Conservation (phyloP, 176 grass and related monocot species). For the Aechmea fasciata region DNA sequence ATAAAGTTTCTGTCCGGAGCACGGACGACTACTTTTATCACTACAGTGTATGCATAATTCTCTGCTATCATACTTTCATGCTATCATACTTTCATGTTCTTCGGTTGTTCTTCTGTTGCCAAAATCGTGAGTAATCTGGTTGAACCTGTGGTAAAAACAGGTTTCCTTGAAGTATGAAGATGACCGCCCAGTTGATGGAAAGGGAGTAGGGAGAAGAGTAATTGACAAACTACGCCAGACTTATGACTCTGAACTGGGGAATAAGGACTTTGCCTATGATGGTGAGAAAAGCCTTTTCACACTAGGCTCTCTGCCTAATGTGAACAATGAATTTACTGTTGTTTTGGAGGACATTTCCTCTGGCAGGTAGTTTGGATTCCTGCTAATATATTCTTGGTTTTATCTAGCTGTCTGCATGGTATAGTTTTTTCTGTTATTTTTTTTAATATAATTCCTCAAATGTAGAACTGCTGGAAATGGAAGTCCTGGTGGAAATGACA, state of each 20-base stretch:
- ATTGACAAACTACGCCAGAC: constrained; percentile 76
- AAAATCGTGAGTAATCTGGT: not conserved
- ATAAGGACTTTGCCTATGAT: constrained; percentile 90
- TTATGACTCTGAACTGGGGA: constrained; percentile 42
- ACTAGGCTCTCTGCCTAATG: constrained; percentile 57
- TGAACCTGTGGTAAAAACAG: constrained; percentile 16
- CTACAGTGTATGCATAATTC: constrained; percentile 41
- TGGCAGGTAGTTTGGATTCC: constrained; percentile 36
- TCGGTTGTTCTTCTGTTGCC: not conserved
- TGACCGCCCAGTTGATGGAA: constrained; percentile 68
- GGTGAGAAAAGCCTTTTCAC: constrained; percentile 86
- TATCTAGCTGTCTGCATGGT: not conserved
- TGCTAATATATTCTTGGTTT: not conserved
- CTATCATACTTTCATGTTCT: not conserved
- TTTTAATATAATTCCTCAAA: not conserved
- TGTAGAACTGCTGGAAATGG: constrained; percentile 49
- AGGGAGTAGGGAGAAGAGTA: constrained; percentile 54
- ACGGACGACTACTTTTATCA: constrained; percentile 53
- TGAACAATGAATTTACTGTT: constrained; percentile 62
- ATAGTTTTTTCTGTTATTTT: not conserved
- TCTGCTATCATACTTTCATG: not conserved
- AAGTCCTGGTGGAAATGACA: constrained; percentile 35
- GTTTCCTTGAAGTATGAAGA: constrained; percentile 84
- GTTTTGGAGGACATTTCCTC: constrained; percentile 58
- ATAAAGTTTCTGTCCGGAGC: constrained; percentile 39